Base-by-base conservation (phyloP, 768 basidiomycete species). In the Fomitopsis pulvina region DNA sequence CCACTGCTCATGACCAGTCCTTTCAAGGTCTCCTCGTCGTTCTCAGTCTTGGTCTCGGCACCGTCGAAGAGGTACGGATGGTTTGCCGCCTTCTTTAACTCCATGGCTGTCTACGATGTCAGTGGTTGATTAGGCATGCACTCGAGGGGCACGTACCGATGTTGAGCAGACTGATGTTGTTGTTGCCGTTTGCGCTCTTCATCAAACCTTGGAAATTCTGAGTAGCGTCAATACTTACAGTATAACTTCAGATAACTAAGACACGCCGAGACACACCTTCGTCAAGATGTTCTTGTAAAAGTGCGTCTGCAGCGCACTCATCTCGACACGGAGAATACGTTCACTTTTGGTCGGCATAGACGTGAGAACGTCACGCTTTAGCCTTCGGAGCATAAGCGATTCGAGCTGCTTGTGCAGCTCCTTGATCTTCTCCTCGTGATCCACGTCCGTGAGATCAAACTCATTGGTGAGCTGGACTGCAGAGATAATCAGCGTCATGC, bases 271-370 rank as follows among this genome's bases (percentile, higher is more conserved):
- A 41, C 18, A 25, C 51, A 85, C 90, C 80, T 87, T 93, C 29
- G 92, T 92, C 55, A 96, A 69, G 60, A 97, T 98, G 66, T 96
- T 98, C 77, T 97, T 97, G 75, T 99, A 99, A 63, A 94, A 97
- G 63, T 93, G 93, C 5, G 92, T 94, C 68, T 97, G 95, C 64
- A 98, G 80, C 45, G 89, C 80, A 63, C 83, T 87, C 94, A 98
- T 94, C 74, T 99, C 96, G 26, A 98, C 94, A 18, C 96, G 83
- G 40, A 99, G 73, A 57, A 98, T 99, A 32, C 93, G 87, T 70
- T 99, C 96, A 66, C 92, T 94, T 80, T 99, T 99, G 9, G 94
- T 93, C 4, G 96, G 96, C 44, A 99, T 71, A 37, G 89, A 91
- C 51, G 94, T 96, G 53, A 98, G 80, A 10, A 99, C 96, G 61